Evolutionary conservation across 1,139 yeast genomes (phyloP), one percentile per base, ranked within the genome.

Genomic region (Saccharomycopsis phalli): DNA sequence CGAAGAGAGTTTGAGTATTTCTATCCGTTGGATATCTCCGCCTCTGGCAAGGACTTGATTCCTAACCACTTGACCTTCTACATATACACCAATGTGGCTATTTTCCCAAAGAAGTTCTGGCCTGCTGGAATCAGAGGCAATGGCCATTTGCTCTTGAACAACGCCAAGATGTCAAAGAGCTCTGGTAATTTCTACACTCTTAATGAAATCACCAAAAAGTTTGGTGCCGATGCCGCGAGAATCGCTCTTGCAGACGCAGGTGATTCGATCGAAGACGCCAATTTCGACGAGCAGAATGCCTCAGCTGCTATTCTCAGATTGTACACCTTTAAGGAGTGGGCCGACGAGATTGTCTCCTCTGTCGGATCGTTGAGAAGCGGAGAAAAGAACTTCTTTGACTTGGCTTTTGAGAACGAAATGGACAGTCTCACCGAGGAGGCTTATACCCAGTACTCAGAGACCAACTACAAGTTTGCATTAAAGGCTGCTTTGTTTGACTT

Each of bases 211-310:
- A 80, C 81, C 45, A 72, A 75, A 53, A 93, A 91, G 65, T 91
- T 79, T 53, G 99, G 98, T 60, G 95, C 98, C 40, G 99, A 93
- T 63, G 97, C 97, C 33, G 71, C 95, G 17, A 81, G 99, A 70
- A 83, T 93, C 61, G 96, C 98, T 7, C 69, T 93, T 53, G 99
- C 98, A 30, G 97, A 93, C 68, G 96, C 96, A 44, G 99, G 99
- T 68, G 99, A 93, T 59, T 68, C 93, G 37, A 76, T 87, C 50
- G 98, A 91, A 65, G 99, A 93, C 63, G 98, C 99, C 45, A 93
- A 93, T 68, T 84, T 93, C 56, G 98, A 91, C 57, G 98, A 93
- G 65, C 69, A 87, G 49, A 88, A 81, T 54, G 99, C 98, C 42
- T 93, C 93, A 56, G 96, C 98, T 36, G 96, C 97, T 32, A 88